Conservation (phyloP, 2,329 filamentous ascomycete genomes). For the Cyclaneusma minus region DNA sequence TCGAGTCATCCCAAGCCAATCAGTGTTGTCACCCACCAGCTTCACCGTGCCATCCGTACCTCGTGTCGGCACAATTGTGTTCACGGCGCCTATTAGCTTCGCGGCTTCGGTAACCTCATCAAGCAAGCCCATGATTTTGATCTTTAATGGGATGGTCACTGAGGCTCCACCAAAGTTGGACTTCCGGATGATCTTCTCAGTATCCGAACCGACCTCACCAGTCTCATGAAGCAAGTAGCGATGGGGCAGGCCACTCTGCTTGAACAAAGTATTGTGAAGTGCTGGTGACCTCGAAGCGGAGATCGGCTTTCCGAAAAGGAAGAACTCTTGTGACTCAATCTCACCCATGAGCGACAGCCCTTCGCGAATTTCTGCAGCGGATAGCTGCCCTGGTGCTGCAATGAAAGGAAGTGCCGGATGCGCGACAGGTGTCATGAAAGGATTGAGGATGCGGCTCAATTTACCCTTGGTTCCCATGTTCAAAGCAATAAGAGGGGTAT, state of each 20-base stretch:
- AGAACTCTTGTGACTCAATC: constrained; percentile 62
- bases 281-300: constrained; percentile 69
- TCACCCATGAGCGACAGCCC: constrained; percentile 67
- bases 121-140: constrained; percentile 68
- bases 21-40: constrained; percentile 72
- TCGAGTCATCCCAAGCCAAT: constrained; percentile 84
- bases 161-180: constrained; percentile 81
- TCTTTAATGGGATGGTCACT: constrained; percentile 88
- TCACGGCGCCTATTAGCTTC: constrained; percentile 75
- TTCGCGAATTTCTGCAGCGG: constrained; percentile 72
- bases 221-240: constrained; percentile 68
- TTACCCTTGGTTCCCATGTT: constrained; percentile 89
- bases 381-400: constrained; percentile 86
- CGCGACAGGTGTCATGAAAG: constrained; percentile 87
- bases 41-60: constrained; percentile 13
- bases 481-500: constrained; percentile 78
- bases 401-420: constrained; percentile 83
- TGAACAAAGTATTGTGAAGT: constrained; percentile 78
- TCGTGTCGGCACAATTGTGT: constrained; percentile 63
- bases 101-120: constrained; percentile 71
- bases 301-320: constrained; percentile 78
- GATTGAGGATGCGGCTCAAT: constrained; percentile 77
- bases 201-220: constrained; percentile 37
- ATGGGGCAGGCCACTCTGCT: constrained; percentile 65
- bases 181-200: constrained; percentile 50